Evolutionary conservation across 2,329 filamentous ascomycete genomes (phyloP).

Genomic region (Pseudogymnoascus sp.): DNA sequence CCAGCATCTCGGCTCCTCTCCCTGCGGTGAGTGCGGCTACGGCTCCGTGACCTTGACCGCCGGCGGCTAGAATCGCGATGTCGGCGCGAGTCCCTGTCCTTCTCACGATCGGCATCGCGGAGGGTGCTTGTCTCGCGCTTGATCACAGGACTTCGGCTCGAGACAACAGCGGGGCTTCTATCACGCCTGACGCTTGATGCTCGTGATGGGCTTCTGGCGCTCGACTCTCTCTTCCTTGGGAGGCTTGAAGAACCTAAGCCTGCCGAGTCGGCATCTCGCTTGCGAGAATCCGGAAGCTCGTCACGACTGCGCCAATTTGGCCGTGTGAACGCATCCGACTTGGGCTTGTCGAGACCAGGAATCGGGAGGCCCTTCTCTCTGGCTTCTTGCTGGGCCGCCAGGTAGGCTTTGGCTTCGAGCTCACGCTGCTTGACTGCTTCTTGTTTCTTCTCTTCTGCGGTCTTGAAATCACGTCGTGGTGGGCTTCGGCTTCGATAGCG

Average conservation of each 20-base stretch:
- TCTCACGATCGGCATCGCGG: slow-evolving; percentile 10
- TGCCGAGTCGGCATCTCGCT: slow-evolving; percentile 6
- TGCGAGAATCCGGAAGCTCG: not conserved
- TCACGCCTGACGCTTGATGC: slow-evolving; percentile 3
- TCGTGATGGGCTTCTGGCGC: not conserved
- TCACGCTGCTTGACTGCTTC: slow-evolving; percentile 56
- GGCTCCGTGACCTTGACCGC: slow-evolving; percentile 15
- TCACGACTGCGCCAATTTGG: not conserved
- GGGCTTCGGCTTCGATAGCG: not conserved
- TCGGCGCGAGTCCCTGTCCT: slow-evolving; percentile 19
- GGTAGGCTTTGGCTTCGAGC: slow-evolving; percentile 56
- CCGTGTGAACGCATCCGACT: slow-evolving; percentile 1
- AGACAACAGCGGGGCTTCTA: not conserved
- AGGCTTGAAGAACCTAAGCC: not conserved
- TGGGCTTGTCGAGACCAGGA: not conserved
- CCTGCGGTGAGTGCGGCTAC: slow-evolving; percentile 11
- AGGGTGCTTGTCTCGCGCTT: slow-evolving; percentile 21
- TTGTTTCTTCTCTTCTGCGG: slow-evolving; percentile 41
- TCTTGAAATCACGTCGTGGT: slow-evolving; percentile 10
- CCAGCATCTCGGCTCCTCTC: slow-evolving; percentile 3
- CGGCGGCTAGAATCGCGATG: slow-evolving; percentile 17
- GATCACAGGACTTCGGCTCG: not conserved
- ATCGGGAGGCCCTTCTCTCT: slow-evolving; percentile 49
- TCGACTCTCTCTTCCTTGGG: slow-evolving; percentile 13
- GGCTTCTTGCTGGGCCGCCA: slow-evolving; percentile 55